Percentiles rank a stretch among this genome's conserved stretches.
phyloP scores from a whole-genome alignment of 2,329 filamentous ascomycete species.

The Xylariaceae sp. region DNA sequence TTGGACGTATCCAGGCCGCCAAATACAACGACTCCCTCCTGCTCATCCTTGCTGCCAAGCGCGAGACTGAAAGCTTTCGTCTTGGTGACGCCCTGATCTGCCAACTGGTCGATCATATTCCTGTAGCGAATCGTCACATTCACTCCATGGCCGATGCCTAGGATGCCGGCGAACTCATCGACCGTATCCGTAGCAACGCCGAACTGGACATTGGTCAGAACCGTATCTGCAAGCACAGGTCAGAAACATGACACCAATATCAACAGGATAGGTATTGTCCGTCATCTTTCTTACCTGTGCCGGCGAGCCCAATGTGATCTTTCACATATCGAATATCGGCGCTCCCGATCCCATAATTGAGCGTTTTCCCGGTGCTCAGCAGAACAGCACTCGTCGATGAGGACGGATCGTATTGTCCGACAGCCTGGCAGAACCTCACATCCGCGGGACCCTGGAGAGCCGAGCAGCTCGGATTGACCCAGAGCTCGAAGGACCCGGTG shows the following conservation, averaged over 20 bases:
- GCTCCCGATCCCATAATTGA: constrained; percentile 47
- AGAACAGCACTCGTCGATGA: constrained; percentile 36
- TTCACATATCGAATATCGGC: constrained; percentile 46
- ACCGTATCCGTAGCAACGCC: constrained; percentile 52
- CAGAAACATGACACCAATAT: constrained; percentile 1
- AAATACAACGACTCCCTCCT: constrained; percentile 60
- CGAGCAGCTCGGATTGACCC: constrained; percentile 57
- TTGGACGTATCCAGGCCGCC: constrained; percentile 63
- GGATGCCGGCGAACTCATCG: constrained; percentile 52
- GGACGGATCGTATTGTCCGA: constrained; percentile 40
- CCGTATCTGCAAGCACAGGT: constrained; percentile 25
- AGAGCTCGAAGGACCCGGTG: constrained; percentile 56
- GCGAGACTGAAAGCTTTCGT: constrained; percentile 62
- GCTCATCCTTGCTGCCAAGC: constrained; percentile 55
- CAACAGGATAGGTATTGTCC: too few relatives aligned
- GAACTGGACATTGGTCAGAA: constrained; percentile 53
- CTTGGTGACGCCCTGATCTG: constrained; percentile 46
- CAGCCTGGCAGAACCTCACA: constrained; percentile 39
- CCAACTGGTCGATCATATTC: constrained; percentile 48
- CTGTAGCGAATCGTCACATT: constrained; percentile 42
- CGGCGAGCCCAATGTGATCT: constrained; percentile 41
- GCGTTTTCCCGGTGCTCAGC: constrained; percentile 33
- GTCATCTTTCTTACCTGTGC: constrained; percentile 30
- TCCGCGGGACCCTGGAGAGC: constrained; percentile 36
- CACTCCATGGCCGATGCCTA: constrained; percentile 67